Base-by-base conservation (phyloP, 805 yeast species). In the Spathaspora sp. region DNA sequence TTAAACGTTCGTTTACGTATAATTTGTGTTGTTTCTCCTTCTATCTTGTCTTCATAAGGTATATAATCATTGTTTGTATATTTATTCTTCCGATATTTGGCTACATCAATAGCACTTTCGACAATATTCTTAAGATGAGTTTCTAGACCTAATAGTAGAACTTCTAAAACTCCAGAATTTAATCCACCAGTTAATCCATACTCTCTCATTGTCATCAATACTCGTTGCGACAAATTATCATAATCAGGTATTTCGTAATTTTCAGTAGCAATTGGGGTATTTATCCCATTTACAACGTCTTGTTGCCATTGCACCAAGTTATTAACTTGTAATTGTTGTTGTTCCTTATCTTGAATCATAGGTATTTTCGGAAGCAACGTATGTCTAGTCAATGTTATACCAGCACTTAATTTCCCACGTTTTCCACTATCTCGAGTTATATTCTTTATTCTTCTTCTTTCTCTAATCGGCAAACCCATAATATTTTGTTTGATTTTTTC, bases 361-460 rank as follows among this genome's bases (percentile, higher is more conserved):
- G 99, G 99, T 19, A 93, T 84, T 60, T 87, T 88, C 1, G 98
- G 97, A 47, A 86, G 75, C 62, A 84, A 70, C 0, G 89, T 81
- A 60, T 87, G 86, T 64, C 93, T 76, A 1, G 89, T 85, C 61
- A 85, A 77, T 1, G 89, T 79, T 49, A 86, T 79, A 1, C 83
- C 76, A 10, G 91, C 87, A 55, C 77, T 81, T n/a, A 85, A 77
- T 76, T 84, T 83, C 5, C 87, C 87, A 53, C 81, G 79, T 67
- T 89, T 89, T 12, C 96, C 93, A 2, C 91, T 78, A 44, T 92
- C 97, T 62, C 85, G 81, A 2, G 93, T 84, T 44, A 93, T 90
- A 51, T 81, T 82, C 64, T 91, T 89, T 53, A 93, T 83, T 63
- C 98, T 76, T 56, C 89, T 80, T 54, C 98, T 74, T 64, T 94